Base-by-base conservation (phyloP, 495 filamentous ascomycete genomes). In the Cryomyces minteri region DNA sequence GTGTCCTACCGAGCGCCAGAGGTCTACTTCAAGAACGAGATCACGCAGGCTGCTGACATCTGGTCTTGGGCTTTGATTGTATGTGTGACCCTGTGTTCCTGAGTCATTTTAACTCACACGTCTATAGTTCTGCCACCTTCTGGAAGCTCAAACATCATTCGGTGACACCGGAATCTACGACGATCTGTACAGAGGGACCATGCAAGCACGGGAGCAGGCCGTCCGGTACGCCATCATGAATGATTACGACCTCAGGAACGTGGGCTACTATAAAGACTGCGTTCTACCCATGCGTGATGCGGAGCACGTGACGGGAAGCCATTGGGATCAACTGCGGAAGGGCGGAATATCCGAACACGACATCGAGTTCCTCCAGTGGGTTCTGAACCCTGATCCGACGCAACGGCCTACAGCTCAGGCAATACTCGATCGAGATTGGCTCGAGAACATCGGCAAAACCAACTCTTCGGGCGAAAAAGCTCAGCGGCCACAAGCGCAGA, bases 1-100 rank as follows among this genome's bases (percentile, higher is more conserved):
- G 39, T 51, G 1, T 39, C 48, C 4, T 51, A 51, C 44, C 48
- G 48, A 4, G 44, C 43, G 3, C 48, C 48, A 5, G 48, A 51
- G 28, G 48, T 51, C 39, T 47, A 33, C 44, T 51, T 51, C 48
- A 51, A 43, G 33, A 40, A 44, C 34, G 6, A 32, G 1, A 47
- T 51, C 32, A 39, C 48, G 0, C 48, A 25, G 12, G 44, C 48
- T 7, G 48, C 44, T 9, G 48, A 51, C 30, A 39, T 51, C 31
- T 51, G 48, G 48, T 47, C 44, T 28, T 51, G 45, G 18, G 48
- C 43, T 2, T 30, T 51, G 6, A 43, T 51, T 32, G 18, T 25
- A 25, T 2, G 18, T 25, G 2, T 25, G 18, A 25, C 18, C 18
- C 18, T 25, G 18, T 25, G 18, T 25, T 25, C 18, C 2, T 25